These are phyloP conservation scores for Calonectria leucothoes DNA, from an alignment of 2,329 filamentous ascomycete genomes.

Conservation along the genomic window DNA sequence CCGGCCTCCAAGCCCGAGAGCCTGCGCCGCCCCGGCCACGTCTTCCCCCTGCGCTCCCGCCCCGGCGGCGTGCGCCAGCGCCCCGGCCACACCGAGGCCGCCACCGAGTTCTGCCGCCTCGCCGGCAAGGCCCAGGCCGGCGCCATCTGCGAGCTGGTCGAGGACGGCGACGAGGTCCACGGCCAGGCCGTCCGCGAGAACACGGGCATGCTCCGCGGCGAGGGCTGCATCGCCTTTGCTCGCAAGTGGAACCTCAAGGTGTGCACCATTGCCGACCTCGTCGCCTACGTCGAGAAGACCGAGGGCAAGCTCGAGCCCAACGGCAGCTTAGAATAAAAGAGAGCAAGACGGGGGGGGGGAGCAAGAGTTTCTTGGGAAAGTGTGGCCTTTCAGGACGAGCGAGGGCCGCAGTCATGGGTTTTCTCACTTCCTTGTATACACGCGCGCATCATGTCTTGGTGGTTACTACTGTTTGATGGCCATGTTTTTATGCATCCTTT, in stretches of 20 bases:
- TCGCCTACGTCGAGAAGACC: slow-evolving; percentile 80
- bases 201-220: slow-evolving; percentile 91
- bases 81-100: slow-evolving; percentile 92
- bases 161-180: slow-evolving; percentile 79
- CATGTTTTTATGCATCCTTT: slow-evolving; percentile 16
- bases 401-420: not conserved
- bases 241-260: slow-evolving; percentile 90
- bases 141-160: slow-evolving; percentile 92
- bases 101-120: slow-evolving; percentile 87
- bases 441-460: no score
- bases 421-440: slow-evolving; percentile 10
- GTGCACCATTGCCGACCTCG: slow-evolving; percentile 94
- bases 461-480: slow-evolving; percentile 13
- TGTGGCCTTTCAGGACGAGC: not conserved
- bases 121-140: slow-evolving; percentile 82
- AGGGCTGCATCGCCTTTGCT: slow-evolving; percentile 90
- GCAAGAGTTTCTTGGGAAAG: no score
- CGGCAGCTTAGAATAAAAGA: slow-evolving; percentile 31
- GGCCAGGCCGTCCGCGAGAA: slow-evolving; percentile 74
- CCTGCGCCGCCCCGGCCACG: slow-evolving; percentile 88
- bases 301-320: slow-evolving; percentile 70
- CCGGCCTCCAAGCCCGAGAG: slow-evolving; percentile 64
- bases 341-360: no score
- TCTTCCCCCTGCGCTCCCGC: slow-evolving; percentile 84
- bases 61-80: slow-evolving; percentile 84